A percentile compares a stretch with the other conserved stretches of the same genome.
Evolutionary conservation across 352 stramenopile species (phyloP).

Genomic region (Pythium scleroteichum): DNA sequence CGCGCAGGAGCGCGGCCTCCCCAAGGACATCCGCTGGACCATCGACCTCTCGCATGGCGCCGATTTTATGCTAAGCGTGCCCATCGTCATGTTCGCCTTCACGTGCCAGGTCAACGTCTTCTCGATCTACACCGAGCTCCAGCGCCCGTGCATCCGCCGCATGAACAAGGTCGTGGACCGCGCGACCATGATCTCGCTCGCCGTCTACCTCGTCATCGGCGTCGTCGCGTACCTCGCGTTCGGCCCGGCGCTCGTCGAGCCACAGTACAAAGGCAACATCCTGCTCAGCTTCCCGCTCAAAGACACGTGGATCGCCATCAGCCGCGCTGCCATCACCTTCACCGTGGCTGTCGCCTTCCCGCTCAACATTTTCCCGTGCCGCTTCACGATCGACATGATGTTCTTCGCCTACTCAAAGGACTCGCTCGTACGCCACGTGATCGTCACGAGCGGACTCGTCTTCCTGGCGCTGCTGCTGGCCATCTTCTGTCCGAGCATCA

Average conservation of each 20-base stretch:
- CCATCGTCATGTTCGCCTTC: constrained; percentile 89
- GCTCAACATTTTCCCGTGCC: constrained; percentile 87
- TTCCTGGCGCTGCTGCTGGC: constrained; percentile 67
- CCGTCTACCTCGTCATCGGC: constrained; percentile 78
- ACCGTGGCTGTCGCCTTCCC: constrained; percentile 82
- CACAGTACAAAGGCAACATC: constrained; percentile 83
- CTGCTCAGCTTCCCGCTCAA: constrained; percentile 74
- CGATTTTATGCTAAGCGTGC: constrained; percentile 85
- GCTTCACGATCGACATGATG: constrained; percentile 89
- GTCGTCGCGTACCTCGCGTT: constrained; percentile 83
- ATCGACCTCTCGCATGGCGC: constrained; percentile 69
- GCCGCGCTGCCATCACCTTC: constrained; percentile 84
- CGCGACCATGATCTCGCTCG: constrained; percentile 69
- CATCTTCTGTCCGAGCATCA: constrained; percentile 86
- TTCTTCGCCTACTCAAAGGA: constrained; percentile 81
- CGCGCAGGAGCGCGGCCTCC: constrained; percentile 50
- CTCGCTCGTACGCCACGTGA: constrained; percentile 62
- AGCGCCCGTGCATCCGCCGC: constrained; percentile 80
- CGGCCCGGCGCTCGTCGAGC: constrained; percentile 55
- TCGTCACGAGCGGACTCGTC: constrained; percentile 64
- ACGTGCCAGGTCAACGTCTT: constrained; percentile 90
- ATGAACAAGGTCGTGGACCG: constrained; percentile 90
- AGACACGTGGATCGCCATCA: constrained; percentile 80
- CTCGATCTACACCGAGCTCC: constrained; percentile 88
- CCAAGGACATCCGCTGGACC: constrained; percentile 67